Base-by-base conservation (phyloP, 352 stramenopile species). In the Phytophthora cactorum region DNA sequence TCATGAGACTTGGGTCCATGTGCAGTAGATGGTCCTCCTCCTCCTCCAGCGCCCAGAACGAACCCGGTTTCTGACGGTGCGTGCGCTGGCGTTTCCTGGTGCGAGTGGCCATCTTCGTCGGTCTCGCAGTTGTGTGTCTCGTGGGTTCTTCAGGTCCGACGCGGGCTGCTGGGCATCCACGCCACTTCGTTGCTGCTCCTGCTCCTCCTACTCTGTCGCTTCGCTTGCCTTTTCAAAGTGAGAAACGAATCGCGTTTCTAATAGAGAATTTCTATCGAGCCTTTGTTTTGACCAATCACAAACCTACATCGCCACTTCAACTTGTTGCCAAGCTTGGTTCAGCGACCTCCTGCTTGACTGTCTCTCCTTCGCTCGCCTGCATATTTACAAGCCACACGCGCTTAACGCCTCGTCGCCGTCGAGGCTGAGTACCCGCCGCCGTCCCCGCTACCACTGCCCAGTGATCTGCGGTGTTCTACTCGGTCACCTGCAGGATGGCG, bases 371-470 rank as follows among this genome's bases (percentile, higher is more conserved):
- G 34, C 89, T 85, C 43, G 83, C 84, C 76, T 98, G 94, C 31
- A 98, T 77, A 64, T 97, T 97, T 11, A 98, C 90, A 28, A 97
- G 77, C 29, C 88, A 78, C 14, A 96, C 87, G 17, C 98, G 79
- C 41, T 96, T 92, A 75, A 22, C 17, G 57, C 68, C 5, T 58
- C 67, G 59, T 87, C 81, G 66, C 91, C 76, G 15, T 88, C 69
- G 5, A 66, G n/a, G 25, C 36, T 58, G 5, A 67, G 64, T 28
- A 57, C n/a, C 81, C 74, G 43, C 72, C 72, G 41, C 79, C 71
- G 39, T 74, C 29, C 12, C 28, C 68, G 32, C 74, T 66, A 39
- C 75, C 79, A 17, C 62, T 66, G 47, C 66, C 53, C 67, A 4
- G 90, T 85, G 44, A 98, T 81, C 11, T 79, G 78, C 15, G 79